phyloP scores from a whole-genome alignment of 2,329 filamentous ascomycete species.

The Pseudopithomyces maydicus region DNA sequence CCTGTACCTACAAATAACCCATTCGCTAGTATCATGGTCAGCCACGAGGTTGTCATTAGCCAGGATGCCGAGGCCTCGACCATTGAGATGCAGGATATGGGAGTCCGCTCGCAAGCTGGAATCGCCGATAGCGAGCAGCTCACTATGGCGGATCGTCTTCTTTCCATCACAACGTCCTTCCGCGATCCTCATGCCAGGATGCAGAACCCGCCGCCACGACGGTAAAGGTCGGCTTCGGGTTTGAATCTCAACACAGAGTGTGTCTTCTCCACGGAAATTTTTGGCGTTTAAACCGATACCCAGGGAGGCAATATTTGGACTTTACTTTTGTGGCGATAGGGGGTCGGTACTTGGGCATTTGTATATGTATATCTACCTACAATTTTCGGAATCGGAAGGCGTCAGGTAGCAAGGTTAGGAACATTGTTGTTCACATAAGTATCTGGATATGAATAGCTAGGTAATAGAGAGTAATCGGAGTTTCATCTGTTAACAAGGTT shows the following conservation, averaged over 20 bases:
- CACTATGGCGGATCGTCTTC: conserved; percentile 47
- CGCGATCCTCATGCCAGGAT: conserved; percentile 28
- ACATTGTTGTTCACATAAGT: too few species aligned
- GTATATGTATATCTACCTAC: neutral
- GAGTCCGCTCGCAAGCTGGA: conserved; percentile 36
- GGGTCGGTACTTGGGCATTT: neutral
- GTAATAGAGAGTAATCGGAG: too few species aligned
- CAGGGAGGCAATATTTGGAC: neutral
- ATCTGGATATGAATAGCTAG: too few species aligned
- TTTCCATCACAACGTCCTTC: conserved; percentile 38
- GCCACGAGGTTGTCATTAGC: conserved; percentile 39
- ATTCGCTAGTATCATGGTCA: conserved; percentile 48
- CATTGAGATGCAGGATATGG: conserved; percentile 40
- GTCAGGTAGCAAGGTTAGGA: too few species aligned
- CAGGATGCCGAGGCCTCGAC: conserved; percentile 25
- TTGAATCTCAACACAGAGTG: neutral
- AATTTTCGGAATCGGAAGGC: too few species aligned
- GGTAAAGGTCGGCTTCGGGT: conserved; percentile 7
- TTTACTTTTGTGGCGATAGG: neutral
- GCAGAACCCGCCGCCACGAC: conserved; percentile 18
- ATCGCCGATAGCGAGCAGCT: conserved; percentile 46
- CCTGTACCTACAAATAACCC: conserved; percentile 15
- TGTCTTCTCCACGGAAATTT: neutral
- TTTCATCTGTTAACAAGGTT: too few species aligned
- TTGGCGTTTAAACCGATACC: conserved; percentile 4